A percentile compares a stretch with the other conserved stretches of the same genome.
phyloP scores from a whole-genome alignment of 129 eudicot species.

The Flaveria ramosissima region DNA sequence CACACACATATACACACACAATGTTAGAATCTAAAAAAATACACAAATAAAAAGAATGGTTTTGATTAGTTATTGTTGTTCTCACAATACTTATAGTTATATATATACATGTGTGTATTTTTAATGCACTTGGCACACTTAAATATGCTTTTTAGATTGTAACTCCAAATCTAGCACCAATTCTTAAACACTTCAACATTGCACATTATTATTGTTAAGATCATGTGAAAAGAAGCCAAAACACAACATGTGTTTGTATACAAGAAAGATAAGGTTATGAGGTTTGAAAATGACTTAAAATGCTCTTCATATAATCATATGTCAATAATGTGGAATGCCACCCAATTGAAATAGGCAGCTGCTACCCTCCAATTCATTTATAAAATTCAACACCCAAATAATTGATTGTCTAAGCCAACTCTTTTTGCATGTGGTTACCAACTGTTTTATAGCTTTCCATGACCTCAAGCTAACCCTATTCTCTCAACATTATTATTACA shows the following conservation, averaged over 20 bases:
- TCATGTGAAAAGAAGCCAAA: constrained; percentile 33
- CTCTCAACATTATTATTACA: neutral
- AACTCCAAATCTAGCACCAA: constrained; percentile 27
- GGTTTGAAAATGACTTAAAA: constrained; percentile 28
- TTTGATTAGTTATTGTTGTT: too few species aligned
- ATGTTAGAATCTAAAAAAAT: too few species aligned
- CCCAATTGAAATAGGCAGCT: constrained; percentile 25
- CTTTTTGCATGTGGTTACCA: constrained; percentile 39
- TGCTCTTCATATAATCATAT: constrained; percentile 37
- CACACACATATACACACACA: too few species aligned
- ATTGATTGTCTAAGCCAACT: constrained; percentile 30
- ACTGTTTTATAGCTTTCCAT: constrained; percentile 33
- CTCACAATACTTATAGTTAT: too few species aligned
- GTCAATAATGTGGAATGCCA: constrained; percentile 40
- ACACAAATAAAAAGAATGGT: too few species aligned
- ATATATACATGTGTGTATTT: too few species aligned
- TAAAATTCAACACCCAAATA: constrained; percentile 28
- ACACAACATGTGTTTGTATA: constrained; percentile 42
- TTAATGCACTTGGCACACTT: neutral
- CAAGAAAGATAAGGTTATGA: constrained; percentile 19
- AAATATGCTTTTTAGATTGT: constrained; percentile 10
- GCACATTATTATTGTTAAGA: constrained; percentile 30
- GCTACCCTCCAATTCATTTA: constrained; percentile 24
- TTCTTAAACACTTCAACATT: constrained; percentile 33
- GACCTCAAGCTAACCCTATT: constrained; percentile 13